phyloP scores from a whole-genome alignment of 2,329 filamentous ascomycete species.

The Bipolaris bicolor region DNA sequence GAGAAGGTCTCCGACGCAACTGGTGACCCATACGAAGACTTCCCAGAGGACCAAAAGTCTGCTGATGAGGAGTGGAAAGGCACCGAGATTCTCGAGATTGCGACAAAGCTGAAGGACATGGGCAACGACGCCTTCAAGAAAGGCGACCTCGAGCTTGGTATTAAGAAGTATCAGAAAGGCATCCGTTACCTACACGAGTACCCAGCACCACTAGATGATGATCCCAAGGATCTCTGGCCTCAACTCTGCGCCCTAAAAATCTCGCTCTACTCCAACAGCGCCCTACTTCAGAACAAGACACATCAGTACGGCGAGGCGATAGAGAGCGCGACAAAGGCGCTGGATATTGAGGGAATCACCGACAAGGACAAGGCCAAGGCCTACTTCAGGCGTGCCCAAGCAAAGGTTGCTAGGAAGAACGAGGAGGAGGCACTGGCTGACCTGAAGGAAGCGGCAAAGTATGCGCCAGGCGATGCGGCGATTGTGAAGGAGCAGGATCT shows the following conservation, averaged over 20 bases:
- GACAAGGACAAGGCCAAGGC: conserved; percentile 89
- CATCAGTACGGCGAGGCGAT: conserved; percentile 72
- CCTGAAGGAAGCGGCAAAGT: conserved; percentile 53
- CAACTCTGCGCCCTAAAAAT: conserved; percentile 79
- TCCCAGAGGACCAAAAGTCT: conserved; percentile 78
- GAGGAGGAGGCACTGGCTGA: conserved; percentile 72
- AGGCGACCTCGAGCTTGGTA: conserved; percentile 70
- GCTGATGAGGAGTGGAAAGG: conserved; percentile 67
- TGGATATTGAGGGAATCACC: conserved; percentile 67
- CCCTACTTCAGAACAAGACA: conserved; percentile 84
- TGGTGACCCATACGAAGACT: conserved; percentile 94
- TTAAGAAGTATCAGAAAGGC: conserved; percentile 95
- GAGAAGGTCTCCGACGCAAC: conserved; percentile 76
- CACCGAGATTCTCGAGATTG: conserved; percentile 75
- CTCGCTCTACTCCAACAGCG: conserved; percentile 85
- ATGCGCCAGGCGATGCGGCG: conserved; percentile 71
- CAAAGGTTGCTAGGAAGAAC: conserved; percentile 78
- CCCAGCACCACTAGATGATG: conserved; percentile 70
- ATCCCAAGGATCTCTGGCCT: conserved; percentile 69
- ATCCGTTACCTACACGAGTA: conserved; percentile 88
- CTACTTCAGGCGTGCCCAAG: conserved; percentile 79
- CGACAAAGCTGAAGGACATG: conserved; percentile 83
- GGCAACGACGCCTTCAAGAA: conserved; percentile 93
- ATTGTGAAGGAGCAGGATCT: conserved; percentile 75
- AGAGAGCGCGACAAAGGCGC: conserved; percentile 73